Conservation (phyloP, 2,329 filamentous ascomycete genomes). For the Tolypocladium album region DNA sequence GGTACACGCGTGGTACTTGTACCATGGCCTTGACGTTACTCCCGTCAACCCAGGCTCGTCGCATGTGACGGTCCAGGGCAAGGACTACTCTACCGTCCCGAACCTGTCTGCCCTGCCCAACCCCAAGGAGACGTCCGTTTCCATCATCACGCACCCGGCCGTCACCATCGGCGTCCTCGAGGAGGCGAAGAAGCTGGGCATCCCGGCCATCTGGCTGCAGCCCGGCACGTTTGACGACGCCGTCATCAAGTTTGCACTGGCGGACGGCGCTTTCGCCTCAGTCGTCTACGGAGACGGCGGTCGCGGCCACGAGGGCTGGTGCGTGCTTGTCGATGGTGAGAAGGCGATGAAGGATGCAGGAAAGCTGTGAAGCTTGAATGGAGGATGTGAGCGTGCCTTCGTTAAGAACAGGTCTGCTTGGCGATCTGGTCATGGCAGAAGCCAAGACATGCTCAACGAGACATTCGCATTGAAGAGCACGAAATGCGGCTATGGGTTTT, state of each 20-base stretch:
- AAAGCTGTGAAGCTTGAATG: conserved; percentile 29
- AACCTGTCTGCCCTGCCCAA: conserved; percentile 54
- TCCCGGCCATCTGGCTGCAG: conserved; percentile 78
- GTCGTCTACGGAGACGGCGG: conserved; percentile 59
- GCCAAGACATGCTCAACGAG: not conserved
- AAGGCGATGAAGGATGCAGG: conserved; percentile 45
- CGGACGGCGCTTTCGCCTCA: conserved; percentile 51
- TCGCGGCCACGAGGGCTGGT: conserved; percentile 66
- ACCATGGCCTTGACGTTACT: conserved; percentile 63
- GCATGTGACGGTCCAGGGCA: conserved; percentile 48
- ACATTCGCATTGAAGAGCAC: not conserved
- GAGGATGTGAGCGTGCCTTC: not conserved
- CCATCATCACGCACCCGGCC: conserved; percentile 75
- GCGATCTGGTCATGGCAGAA: not conserved
- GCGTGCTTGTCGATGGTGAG: conserved; percentile 77
- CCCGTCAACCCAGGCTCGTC: conserved; percentile 70
- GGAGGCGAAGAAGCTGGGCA: conserved; percentile 64
- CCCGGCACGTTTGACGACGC: conserved; percentile 78
- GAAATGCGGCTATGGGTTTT: not conserved
- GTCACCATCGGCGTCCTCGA: conserved; percentile 65
- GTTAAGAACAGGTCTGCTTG: not conserved
- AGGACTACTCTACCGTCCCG: conserved; percentile 52
- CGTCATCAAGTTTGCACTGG: conserved; percentile 57
- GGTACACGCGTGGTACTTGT: conserved; percentile 88
- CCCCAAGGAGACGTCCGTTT: conserved; percentile 63